A percentile compares a stretch with the other conserved stretches of the same genome.
These are phyloP conservation scores for Sarocladium kiliense DNA, from an alignment of 2,329 filamentous ascomycete genomes.

Conservation along the genomic window DNA sequence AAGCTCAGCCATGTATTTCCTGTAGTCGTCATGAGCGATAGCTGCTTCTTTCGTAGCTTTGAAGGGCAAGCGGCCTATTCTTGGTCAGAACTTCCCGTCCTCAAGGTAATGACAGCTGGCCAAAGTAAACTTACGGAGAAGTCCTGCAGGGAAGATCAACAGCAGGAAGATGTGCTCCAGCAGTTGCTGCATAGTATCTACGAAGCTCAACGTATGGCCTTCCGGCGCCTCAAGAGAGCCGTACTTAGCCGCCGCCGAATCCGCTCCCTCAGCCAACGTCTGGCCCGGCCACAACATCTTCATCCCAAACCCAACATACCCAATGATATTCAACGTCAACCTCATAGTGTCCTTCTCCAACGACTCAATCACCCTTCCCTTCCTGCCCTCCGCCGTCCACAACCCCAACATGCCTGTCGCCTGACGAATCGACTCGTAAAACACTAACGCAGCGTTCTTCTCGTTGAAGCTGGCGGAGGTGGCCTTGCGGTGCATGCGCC, in stretches of 20 bases:
- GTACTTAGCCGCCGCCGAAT: conserved; percentile 44
- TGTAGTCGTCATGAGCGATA: conserved; percentile 56
- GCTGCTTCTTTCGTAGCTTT: conserved; percentile 45
- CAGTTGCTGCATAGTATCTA: conserved; percentile 54
- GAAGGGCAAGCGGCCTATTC: conserved; percentile 40
- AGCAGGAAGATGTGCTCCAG: conserved; percentile 60
- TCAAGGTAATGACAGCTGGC: neutral
- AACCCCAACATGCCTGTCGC: conserved; percentile 54
- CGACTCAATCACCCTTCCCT: conserved; percentile 46
- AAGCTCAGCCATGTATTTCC: conserved; percentile 65
- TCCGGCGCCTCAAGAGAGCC: conserved; percentile 37
- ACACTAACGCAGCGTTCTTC: conserved; percentile 65
- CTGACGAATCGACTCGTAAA: conserved; percentile 57
- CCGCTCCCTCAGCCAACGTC: conserved; percentile 32
- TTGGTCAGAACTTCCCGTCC: neutral
- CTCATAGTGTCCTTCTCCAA: conserved; percentile 62
- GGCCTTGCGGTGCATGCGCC: conserved; percentile 69
- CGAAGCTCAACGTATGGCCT: conserved; percentile 62
- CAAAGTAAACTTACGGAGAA: conserved; percentile 46
- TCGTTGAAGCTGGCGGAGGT: conserved; percentile 71
- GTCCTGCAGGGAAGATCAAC: conserved; percentile 52
- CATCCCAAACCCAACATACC: conserved; percentile 68
- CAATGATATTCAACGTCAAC: conserved; percentile 50
- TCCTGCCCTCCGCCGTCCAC: conserved; percentile 31
- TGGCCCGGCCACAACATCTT: conserved; percentile 59